Evolutionary conservation across 352 stramenopile genomes (phyloP), one percentile per base, ranked within the genome.

Genomic region (Globisporangium parvum): DNA sequence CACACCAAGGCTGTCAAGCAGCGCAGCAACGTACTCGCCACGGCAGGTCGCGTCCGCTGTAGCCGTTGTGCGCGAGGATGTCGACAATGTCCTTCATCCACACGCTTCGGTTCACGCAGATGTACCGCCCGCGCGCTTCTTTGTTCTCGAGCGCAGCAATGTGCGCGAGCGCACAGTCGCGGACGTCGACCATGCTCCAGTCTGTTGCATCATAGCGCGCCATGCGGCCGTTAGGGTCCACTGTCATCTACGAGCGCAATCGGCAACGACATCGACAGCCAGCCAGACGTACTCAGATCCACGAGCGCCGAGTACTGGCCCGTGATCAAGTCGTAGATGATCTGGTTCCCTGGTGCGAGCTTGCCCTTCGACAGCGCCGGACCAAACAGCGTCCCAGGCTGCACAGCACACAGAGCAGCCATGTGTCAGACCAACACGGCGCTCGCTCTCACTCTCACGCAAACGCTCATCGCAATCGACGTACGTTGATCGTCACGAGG

Each of bases 51-150:
- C 85, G 77, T 0, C 85, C 85, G 65, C 85, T 95, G 67, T 85
- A 93, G 4, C 85, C 85, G 62, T 95, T 93, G 44, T 72, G 78
- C 2, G 83, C 67, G 12, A 95, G 62, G n/a, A 84, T 87, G 42
- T 95, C 83, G 4, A 95, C 85, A 47, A 95, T 80, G 21, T 95
- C 85, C 54, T 91, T 92, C 80, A 95, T 88, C 83, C 81, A 95
- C 3, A 95, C 70, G 1, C 60, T 91, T 45, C 70, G 75, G 57
- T 93, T 92, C 15, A 95, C 85, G 42, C 81, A 93, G 50, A 93
- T 93, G 65, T 95, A 95, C 33, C 85, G 80, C 8, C 82, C 81
- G 48, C 79, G 76, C 21, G 85, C 85, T 45, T 93, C 83, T 33
- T 85, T 85, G 55, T 93, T 91, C 59, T 95, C 85, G 24, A 95